phyloP scores from a whole-genome alignment of 768 basidiomycete genomes.

The Auriscalpium orientale region DNA sequence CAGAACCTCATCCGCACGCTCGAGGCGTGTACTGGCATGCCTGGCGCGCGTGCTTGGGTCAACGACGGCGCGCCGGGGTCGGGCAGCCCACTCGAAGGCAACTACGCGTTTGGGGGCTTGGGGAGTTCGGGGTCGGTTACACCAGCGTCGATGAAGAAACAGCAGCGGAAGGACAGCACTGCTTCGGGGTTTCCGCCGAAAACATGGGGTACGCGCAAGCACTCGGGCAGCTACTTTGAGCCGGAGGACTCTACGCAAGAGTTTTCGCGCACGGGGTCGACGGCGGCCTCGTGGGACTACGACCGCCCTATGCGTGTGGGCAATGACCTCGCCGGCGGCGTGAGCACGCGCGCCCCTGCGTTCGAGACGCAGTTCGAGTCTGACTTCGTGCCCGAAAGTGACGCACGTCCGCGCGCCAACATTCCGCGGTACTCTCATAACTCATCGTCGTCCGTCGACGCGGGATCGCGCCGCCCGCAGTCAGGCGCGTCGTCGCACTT shows the following conservation, averaged over 20 bases:
- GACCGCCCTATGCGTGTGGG: constrained; percentile 11
- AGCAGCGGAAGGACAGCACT: constrained; percentile 15
- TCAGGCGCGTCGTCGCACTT: not conserved
- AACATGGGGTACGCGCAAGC: constrained; percentile 48
- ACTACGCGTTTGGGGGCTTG: constrained; percentile 58
- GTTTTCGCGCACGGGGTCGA: constrained; percentile 14
- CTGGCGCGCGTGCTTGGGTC: constrained; percentile 63
- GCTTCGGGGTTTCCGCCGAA: constrained; percentile 50
- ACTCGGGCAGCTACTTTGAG: constrained; percentile 50
- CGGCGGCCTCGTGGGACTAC: constrained; percentile 12
- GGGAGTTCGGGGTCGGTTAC: constrained; percentile 32
- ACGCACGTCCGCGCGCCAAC: constrained; percentile 2
- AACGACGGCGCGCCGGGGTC: constrained; percentile 33
- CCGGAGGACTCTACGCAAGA: constrained; percentile 18
- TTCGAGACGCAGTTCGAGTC: constrained; percentile 11
- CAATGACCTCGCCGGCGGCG: constrained; percentile 14
- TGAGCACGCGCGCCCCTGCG: not conserved
- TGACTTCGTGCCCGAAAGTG: constrained; percentile 6
- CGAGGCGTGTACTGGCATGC: constrained; percentile 62
- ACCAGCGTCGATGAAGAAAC: constrained; percentile 8
- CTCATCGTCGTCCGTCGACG: not conserved
- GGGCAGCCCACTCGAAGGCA: constrained; percentile 16
- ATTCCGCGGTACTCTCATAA: constrained; percentile 1
- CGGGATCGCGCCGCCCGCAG: not conserved
- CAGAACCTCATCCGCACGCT: constrained; percentile 65